Conservation (phyloP, 2,329 filamentous ascomycete species). For the Drechslera avenae region DNA sequence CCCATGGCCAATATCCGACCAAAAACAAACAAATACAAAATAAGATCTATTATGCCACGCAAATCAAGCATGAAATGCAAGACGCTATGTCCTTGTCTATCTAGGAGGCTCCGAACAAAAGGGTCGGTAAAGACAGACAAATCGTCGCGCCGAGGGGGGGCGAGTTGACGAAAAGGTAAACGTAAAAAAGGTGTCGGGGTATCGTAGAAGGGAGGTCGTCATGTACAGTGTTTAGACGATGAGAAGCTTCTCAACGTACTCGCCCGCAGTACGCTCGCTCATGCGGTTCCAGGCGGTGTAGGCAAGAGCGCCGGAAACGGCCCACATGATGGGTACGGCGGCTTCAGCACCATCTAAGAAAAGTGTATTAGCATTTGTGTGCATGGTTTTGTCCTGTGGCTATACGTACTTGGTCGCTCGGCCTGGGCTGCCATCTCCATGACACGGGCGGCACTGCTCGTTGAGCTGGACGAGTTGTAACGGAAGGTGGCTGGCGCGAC, state of each 20-base stretch:
- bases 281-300: constrained; percentile 40
- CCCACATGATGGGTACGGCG: constrained; percentile 42
- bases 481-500: constrained; percentile 28
- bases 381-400: no score
- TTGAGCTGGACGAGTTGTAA: constrained; percentile 38
- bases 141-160: not conserved
- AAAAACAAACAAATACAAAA: no score
- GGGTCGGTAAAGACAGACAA: constrained; percentile 13
- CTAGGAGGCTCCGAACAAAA: not conserved
- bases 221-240: constrained; percentile 18
- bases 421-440: constrained; percentile 39
- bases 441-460: constrained; percentile 31
- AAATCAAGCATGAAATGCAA: no score
- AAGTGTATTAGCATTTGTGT: not conserved
- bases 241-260: constrained; percentile 40
- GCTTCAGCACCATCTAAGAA: constrained; percentile 30
- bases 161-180: no score
- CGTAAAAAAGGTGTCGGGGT: constrained; percentile 3
- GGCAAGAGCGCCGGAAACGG: constrained; percentile 32
- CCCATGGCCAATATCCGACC: no score
- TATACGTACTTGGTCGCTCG: constrained; percentile 37
- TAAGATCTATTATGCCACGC: no score
- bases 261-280: constrained; percentile 29
- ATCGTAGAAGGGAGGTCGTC: constrained; percentile 2
- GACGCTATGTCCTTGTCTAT: no score